Percentiles rank a stretch among this genome's conserved stretches.
These are phyloP conservation scores for Anisodus acutangulus DNA, from an alignment of 257 asterid species.

Conservation along the genomic window DNA sequence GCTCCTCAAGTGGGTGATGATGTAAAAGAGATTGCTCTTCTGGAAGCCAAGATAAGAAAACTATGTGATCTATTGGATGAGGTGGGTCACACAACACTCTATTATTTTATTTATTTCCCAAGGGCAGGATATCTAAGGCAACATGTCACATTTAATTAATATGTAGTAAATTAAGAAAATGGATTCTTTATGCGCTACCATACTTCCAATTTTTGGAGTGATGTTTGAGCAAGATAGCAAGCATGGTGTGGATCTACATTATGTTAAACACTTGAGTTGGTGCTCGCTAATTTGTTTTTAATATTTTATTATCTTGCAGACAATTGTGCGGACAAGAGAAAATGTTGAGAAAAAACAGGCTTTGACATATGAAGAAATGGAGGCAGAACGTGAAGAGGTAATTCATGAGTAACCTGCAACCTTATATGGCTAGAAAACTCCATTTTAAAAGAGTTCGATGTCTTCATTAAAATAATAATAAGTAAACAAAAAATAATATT, in stretches of 20 bases:
- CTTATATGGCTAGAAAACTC: not conserved
- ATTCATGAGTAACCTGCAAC: constrained; percentile 26
- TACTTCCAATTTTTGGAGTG: constrained; percentile 4
- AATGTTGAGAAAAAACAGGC: constrained; percentile 95
- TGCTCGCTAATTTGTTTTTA: not conserved
- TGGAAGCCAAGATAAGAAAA: constrained; percentile 81
- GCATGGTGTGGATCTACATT: not conserved
- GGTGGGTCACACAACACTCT: constrained; percentile 44
- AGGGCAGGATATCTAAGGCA: not conserved
- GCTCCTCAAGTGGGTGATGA: constrained; percentile 54
- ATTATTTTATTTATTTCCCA: not conserved
- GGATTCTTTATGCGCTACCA: constrained; percentile 23
- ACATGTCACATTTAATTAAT: constrained; percentile 5
- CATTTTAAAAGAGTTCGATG: not conserved
- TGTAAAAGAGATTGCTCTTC: constrained; percentile 78
- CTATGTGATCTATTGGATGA: constrained; percentile 81
- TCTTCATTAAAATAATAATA: not conserved
- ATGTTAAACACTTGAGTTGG: constrained; percentile 1
- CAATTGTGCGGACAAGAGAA: constrained; percentile 82
- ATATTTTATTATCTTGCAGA: constrained; percentile 53
- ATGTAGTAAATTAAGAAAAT: constrained; percentile 11
- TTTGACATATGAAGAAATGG: constrained; percentile 96
- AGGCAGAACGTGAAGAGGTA: constrained; percentile 99
- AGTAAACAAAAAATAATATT: too few relatives aligned
- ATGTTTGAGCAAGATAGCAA: not conserved